Conservation (phyloP, 164 flowering plant species). For the Stephania yunnanensis region DNA sequence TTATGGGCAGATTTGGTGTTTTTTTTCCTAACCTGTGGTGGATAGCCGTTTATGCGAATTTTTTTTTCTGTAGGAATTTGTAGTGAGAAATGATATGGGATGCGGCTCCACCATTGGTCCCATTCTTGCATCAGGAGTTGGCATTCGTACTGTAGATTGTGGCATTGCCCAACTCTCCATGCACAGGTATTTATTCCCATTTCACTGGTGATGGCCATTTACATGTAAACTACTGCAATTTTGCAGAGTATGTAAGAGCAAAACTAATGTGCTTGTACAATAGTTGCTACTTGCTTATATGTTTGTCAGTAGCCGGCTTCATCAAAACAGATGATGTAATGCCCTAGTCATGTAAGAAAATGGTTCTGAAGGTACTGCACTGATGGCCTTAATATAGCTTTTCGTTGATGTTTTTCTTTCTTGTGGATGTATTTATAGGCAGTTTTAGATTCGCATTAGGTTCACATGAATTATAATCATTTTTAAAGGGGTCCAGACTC, state of each 20-base stretch:
- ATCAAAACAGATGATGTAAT: no score
- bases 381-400: no score
- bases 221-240: not conserved
- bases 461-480: not conserved
- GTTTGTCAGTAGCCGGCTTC: no score
- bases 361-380: no score
- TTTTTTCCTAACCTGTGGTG: no score
- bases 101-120: constrained; percentile 98
- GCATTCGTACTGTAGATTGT: constrained; percentile 89
- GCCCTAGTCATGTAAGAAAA: no score
- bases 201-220: not conserved
- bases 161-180: constrained; percentile 93
- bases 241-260: not conserved
- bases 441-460: not conserved
- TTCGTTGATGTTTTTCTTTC: no score
- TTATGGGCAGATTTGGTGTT: not conserved
- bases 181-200: constrained; percentile 63
- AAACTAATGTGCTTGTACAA: not conserved
- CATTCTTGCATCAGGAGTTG: constrained; percentile 92
- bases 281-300: no score
- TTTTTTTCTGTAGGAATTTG: constrained; percentile 61
- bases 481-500: not conserved
- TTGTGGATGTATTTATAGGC: no score
- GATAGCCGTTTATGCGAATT: not conserved
- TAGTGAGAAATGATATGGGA: constrained; percentile 92